phyloP scores from a whole-genome alignment of 129 eudicot species.

The Flaveria trinervia region DNA sequence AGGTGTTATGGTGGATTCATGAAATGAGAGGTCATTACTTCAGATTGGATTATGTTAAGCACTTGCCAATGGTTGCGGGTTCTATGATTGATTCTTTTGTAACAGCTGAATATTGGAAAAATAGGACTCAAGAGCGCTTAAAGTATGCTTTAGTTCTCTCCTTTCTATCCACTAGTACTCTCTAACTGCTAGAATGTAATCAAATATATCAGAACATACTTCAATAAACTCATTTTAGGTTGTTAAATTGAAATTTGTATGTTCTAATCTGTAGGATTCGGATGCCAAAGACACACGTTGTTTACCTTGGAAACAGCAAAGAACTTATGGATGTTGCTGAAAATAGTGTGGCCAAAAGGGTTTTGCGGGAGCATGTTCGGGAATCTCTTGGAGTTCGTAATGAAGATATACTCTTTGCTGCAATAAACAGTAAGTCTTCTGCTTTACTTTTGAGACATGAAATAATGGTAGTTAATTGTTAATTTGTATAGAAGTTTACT shows the following conservation, averaged over 20 bases:
- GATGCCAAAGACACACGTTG: conserved; percentile 87
- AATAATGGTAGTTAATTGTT: too few species aligned
- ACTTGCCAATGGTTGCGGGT: conserved; percentile 80
- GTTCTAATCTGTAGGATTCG: conserved; percentile 49
- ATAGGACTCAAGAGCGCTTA: conserved; percentile 79
- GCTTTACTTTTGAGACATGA: too few species aligned
- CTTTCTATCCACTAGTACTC: conserved; percentile 1
- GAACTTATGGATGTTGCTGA: conserved; percentile 93
- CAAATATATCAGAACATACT: too few species aligned
- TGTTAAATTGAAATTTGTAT: not conserved
- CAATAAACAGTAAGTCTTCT: conserved; percentile 67
- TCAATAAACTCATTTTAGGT: too few species aligned
- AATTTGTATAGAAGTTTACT: too few species aligned
- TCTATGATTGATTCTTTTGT: conserved; percentile 89
- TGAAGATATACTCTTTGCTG: conserved; percentile 83
- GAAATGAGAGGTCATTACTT: conserved; percentile 97
- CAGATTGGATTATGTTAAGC: conserved; percentile 78
- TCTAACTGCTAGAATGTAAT: not conserved
- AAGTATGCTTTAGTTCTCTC: conserved; percentile 44
- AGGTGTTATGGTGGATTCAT: conserved; percentile 96
- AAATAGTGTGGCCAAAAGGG: conserved; percentile 76
- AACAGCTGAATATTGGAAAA: conserved; percentile 90
- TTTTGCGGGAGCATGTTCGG: conserved; percentile 81
- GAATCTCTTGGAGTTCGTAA: conserved; percentile 85
- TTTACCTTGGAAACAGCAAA: conserved; percentile 93